Evolutionary conservation across 345 rosid genomes (phyloP).

Genomic region (Nephelium lappaceum): DNA sequence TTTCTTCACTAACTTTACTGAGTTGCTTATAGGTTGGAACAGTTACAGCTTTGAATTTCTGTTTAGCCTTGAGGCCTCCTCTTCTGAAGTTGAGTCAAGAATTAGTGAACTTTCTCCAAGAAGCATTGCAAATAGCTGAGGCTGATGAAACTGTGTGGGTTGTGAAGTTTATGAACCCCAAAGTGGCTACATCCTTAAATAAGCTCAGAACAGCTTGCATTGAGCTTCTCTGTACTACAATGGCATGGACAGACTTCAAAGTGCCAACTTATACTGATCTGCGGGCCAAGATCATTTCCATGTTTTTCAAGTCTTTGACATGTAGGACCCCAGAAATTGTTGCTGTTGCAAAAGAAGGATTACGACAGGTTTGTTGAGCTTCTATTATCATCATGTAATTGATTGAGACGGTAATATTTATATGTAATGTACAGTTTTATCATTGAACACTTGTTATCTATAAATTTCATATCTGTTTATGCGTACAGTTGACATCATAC

Average conservation of each 20-base stretch:
- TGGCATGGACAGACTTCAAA: conserved; percentile 98
- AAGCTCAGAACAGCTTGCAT: conserved; percentile 96
- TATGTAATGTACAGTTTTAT: neutral
- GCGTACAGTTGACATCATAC: neutral
- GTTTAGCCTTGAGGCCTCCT: conserved; percentile 97
- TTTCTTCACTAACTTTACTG: conserved; percentile 33
- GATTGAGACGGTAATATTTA: neutral
- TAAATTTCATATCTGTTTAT: neutral
- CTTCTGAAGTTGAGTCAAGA: conserved; percentile 95
- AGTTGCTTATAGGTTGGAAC: conserved; percentile 77
- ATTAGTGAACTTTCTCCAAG: conserved; percentile 95
- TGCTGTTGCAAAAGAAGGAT: conserved; percentile 97
- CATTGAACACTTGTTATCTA: neutral
- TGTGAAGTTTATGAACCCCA: conserved; percentile 88
- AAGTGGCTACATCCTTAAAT: conserved; percentile 75
- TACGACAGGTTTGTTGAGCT: conserved; percentile 77
- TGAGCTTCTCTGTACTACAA: conserved; percentile 93
- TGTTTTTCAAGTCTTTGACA: conserved; percentile 98
- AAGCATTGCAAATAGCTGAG: conserved; percentile 97
- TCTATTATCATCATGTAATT: conserved; percentile 15
- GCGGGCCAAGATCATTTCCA: conserved; percentile 91
- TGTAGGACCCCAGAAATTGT: conserved; percentile 95
- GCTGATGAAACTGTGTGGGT: conserved; percentile 94
- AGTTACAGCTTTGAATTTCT: conserved; percentile 93
- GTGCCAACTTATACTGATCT: conserved; percentile 80